These are phyloP conservation scores for Dipteronia sinensis DNA, from an alignment of 345 rosid genomes.

Conservation along the genomic window DNA sequence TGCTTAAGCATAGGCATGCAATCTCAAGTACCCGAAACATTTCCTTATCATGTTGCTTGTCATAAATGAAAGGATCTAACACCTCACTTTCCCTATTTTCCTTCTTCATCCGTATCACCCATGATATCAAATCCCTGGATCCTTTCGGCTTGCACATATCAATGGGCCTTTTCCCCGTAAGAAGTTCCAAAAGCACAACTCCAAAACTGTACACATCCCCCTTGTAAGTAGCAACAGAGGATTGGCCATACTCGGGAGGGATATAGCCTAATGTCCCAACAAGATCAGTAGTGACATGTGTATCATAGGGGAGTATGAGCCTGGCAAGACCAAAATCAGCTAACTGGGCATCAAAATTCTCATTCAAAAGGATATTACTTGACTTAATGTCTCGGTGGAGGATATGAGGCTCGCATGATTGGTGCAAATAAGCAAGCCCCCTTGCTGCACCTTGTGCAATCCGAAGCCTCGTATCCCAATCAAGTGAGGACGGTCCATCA, in stretches of 20 bases:
- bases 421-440: constrained; percentile 75
- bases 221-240: constrained; percentile 79
- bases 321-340: constrained; percentile 94
- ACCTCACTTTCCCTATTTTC: constrained; percentile 69
- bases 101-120: constrained; percentile 66
- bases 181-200: constrained; percentile 86
- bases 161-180: constrained; percentile 83
- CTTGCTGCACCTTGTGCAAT: constrained; percentile 76
- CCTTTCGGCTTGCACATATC: constrained; percentile 81
- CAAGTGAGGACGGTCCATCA: constrained; percentile 63
- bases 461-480: constrained; percentile 66
- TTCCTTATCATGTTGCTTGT: constrained; percentile 63
- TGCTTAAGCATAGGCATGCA: constrained; percentile 67
- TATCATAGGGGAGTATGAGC: constrained; percentile 69
- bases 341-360: constrained; percentile 73
- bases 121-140: constrained; percentile 63
- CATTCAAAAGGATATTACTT: constrained; percentile 78
- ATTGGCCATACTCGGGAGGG: constrained; percentile 88
- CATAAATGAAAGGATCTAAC: constrained; percentile 58
- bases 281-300: constrained; percentile 83
- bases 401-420: constrained; percentile 80
- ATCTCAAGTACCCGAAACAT: constrained; percentile 62
- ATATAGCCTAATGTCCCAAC: constrained; percentile 90
- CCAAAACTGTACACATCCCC: constrained; percentile 93
- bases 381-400: constrained; percentile 86